A percentile compares a stretch with the other conserved stretches of the same genome.
These are phyloP conservation scores for Rhododendron ferrugineum DNA, from an alignment of 148 eudicot genomes.

Conservation along the genomic window DNA sequence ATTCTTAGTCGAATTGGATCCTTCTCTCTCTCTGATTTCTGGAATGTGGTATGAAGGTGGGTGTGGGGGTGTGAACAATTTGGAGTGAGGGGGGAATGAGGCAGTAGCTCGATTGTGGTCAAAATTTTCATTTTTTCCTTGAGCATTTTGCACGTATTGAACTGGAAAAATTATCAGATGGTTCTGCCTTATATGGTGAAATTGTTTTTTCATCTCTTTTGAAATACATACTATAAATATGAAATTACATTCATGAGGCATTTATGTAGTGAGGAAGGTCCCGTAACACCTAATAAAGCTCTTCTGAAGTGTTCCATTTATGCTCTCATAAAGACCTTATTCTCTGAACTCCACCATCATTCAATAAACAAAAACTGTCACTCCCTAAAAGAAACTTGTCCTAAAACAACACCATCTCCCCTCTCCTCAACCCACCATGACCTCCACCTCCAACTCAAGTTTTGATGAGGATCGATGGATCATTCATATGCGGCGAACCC, in stretches of 20 bases:
- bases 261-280: neutral
- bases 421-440: slow-evolving; percentile 9
- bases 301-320: neutral
- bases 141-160: neutral
- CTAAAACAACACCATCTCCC: neutral
- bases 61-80: too few relatives aligned
- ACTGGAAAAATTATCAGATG: neutral
- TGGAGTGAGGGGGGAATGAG: too few relatives aligned
- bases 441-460: slow-evolving; percentile 5
- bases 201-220: neutral
- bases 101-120: too few relatives aligned
- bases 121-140: neutral
- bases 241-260: neutral
- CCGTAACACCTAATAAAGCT: neutral
- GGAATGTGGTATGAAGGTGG: too few relatives aligned
- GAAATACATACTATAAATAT: neutral
- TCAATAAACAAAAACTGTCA: slow-evolving; percentile 2
- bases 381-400: neutral
- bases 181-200: neutral
- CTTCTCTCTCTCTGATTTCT: too few relatives aligned
- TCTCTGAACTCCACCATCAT: neutral
- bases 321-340: neutral
- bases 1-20: too few relatives aligned
- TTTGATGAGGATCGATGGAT: slow-evolving; percentile 37
- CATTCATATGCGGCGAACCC: slow-evolving; percentile 30